A percentile compares a stretch with the other conserved stretches of the same genome.
Conservation (phyloP, 2,329 filamentous ascomycete species). For the Orbilia quercus region DNA sequence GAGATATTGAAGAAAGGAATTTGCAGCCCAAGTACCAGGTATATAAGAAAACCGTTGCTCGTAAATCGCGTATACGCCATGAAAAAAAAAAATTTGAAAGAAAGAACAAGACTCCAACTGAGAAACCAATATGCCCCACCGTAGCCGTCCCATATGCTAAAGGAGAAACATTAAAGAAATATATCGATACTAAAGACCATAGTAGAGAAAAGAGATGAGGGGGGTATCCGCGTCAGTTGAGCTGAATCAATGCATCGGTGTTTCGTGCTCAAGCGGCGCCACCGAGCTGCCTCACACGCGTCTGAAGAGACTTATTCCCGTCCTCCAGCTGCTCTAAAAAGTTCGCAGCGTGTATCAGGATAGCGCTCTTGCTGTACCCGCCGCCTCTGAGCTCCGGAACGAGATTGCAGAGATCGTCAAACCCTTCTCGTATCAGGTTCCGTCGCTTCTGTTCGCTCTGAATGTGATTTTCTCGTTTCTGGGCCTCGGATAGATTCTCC, state of each 20-base stretch:
- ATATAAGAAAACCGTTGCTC: conserved; percentile 41
- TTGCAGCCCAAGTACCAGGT: conserved; percentile 4
- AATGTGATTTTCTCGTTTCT: conserved; percentile 88
- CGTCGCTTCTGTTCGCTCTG: conserved; percentile 86
- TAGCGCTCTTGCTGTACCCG: conserved; percentile 84
- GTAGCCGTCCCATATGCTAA: conserved; percentile 46
- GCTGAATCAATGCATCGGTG: conserved; percentile 14
- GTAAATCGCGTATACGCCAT: conserved; percentile 38
- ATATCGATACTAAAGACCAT: conserved; percentile 11
- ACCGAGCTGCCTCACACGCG: conserved; percentile 68
- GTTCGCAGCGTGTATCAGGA: conserved; percentile 78
- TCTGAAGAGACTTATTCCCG: conserved; percentile 73
- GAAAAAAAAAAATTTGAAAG: not conserved
- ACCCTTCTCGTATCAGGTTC: conserved; percentile 82
- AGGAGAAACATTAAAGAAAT: conserved; percentile 10
- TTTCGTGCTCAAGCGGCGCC: conserved; percentile 21
- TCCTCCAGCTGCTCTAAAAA: conserved; percentile 79
- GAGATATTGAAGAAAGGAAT: not conserved
- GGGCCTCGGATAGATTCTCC: conserved; percentile 77
- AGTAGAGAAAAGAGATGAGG: conserved; percentile 14
- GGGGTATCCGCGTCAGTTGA: conserved; percentile 28
- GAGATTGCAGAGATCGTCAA: conserved; percentile 79
- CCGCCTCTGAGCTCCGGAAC: conserved; percentile 80
- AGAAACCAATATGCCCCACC: conserved; percentile 35
- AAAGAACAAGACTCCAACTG: conserved; percentile 31